These are phyloP conservation scores for Pyrenophora graminea DNA, from an alignment of 2,329 filamentous ascomycete species.

Conservation along the genomic window DNA sequence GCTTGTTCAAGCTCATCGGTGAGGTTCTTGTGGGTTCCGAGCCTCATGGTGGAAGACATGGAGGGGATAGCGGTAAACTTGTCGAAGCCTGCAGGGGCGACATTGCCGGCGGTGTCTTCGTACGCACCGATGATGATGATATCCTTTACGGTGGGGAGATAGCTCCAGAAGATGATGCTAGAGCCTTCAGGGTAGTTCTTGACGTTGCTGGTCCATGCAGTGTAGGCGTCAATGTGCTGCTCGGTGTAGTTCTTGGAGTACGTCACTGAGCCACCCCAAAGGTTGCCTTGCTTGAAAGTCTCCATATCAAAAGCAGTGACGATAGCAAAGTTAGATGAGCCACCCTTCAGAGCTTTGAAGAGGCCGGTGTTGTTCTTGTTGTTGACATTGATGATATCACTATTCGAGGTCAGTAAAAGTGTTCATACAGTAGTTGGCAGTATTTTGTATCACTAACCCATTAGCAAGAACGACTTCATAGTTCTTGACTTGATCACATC, in stretches of 20 bases:
- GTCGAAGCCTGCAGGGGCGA: constrained; percentile 25
- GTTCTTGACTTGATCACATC: constrained; percentile 35
- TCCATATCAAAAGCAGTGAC: constrained; percentile 26
- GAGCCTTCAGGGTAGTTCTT: constrained; percentile 28
- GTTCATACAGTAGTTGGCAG: constrained; percentile 16
- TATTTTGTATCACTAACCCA: constrained; percentile 22
- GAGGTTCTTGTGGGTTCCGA: constrained; percentile 28
- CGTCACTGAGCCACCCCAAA: constrained; percentile 28
- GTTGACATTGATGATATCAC: constrained; percentile 45
- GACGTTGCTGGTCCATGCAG: constrained; percentile 29
- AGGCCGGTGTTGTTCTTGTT: constrained; percentile 43
- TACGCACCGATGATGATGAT: constrained; percentile 27
- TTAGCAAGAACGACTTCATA: constrained; percentile 46
- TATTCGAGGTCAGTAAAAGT: constrained; percentile 22
- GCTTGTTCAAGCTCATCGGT: constrained; percentile 33
- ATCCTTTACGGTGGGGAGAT: constrained; percentile 18
- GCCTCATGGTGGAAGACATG: constrained; percentile 20
- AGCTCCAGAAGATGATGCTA: constrained; percentile 31
- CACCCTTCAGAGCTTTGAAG: constrained; percentile 44
- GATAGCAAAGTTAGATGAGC: constrained; percentile 37
- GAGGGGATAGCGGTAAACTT: constrained; percentile 26
- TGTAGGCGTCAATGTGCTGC: constrained; percentile 26
- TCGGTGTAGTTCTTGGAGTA: constrained; percentile 21
- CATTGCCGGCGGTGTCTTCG: constrained; percentile 26
- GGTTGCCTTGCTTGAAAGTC: constrained; percentile 25